A percentile compares a stretch with the other conserved stretches of the same genome.
Evolutionary conservation across 352 stramenopile species (phyloP).

Genomic region (Globisporangium mamillatum): DNA sequence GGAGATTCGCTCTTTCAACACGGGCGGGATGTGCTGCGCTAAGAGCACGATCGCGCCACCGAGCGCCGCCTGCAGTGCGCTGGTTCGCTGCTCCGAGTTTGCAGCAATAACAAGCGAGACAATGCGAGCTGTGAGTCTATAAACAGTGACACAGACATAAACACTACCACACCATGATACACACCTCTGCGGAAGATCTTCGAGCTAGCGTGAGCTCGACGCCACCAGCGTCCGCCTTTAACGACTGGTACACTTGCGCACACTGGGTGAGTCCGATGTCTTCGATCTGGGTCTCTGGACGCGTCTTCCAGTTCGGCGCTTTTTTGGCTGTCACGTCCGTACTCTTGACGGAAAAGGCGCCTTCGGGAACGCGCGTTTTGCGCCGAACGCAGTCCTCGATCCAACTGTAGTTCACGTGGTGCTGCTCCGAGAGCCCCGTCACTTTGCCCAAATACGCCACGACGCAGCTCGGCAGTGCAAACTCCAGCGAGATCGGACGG

Average conservation of each 20-base stretch:
- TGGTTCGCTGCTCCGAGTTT: slow-evolving; percentile 32
- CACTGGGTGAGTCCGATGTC: slow-evolving; percentile 44
- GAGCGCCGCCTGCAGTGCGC: slow-evolving; percentile 49
- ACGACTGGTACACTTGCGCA: slow-evolving; percentile 42
- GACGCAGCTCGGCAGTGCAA: slow-evolving; percentile 53
- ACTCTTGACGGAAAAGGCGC: slow-evolving; percentile 31
- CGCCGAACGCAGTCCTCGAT: slow-evolving; percentile 75
- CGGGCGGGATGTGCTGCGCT: slow-evolving; percentile 67
- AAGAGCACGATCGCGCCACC: slow-evolving; percentile 66
- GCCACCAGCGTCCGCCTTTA: slow-evolving; percentile 26
- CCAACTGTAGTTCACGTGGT: slow-evolving; percentile 76
- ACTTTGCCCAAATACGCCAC: slow-evolving; percentile 51
- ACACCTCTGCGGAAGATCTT: slow-evolving; percentile 44
- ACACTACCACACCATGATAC: background rate
- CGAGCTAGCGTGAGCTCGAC: slow-evolving; percentile 50
- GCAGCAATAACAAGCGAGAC: background rate
- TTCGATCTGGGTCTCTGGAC: slow-evolving; percentile 45
- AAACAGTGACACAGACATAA: slow-evolving; percentile 1
- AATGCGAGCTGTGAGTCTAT: background rate
- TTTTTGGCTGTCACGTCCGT: slow-evolving; percentile 5
- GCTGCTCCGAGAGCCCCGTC: slow-evolving; percentile 47
- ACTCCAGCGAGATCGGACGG: slow-evolving; percentile 31
- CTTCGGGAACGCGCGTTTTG: slow-evolving; percentile 55
- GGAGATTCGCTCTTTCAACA: slow-evolving; percentile 57
- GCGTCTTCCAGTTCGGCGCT: slow-evolving; percentile 44